Base-by-base conservation (phyloP, 306 rosid species). In the Dryas drummondii region DNA sequence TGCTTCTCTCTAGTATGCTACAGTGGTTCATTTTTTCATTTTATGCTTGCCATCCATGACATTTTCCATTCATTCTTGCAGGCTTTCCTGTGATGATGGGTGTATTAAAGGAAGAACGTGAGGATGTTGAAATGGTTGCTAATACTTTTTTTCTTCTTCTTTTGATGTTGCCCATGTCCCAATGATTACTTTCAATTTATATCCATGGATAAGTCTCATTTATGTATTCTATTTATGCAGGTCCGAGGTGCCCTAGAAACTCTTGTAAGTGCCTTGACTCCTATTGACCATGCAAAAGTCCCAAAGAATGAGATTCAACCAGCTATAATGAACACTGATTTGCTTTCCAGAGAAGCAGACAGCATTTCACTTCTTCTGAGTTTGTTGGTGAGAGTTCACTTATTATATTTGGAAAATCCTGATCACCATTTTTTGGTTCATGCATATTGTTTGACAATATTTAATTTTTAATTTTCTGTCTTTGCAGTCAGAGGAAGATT, bases 231-330 rank as follows among this genome's bases (percentile, higher is more conserved):
- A 56, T 79, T 53, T 42, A 50, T 78, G 59, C 84, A 93, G 98
- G 89, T 93, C 74, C 96, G 97, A 77, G 98, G 98, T 77, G 89
- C 97, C 61, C 83, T 91, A 70, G 98, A 91, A 86, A 89, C 98
- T 80, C 89, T 93, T 79, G 90, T 91, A 46, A 71, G 91, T 84
- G 98, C 98, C 6, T 78, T 93, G 84, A 91, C 97, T 71, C 97
- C 96, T 63, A 83, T 93, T 57, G 89, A 83, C 78, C 94, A 88
- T 79, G 84, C 76, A 58, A 93, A 89, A 85, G 87, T 76, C 45
- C 83, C 88, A 70, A 86, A 82, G 80, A 92, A 87, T 77, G 91
- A 89, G 85, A 93, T 91, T 77, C 91, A 91, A 63, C 97, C 98
- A 54, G 96, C 90, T 53, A 63, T 88, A 67, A 88, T 91, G 97